Percentiles rank a stretch among this genome's conserved stretches.
phyloP scores from a whole-genome alignment of 805 yeast species.

The Starmerella roubikii region DNA sequence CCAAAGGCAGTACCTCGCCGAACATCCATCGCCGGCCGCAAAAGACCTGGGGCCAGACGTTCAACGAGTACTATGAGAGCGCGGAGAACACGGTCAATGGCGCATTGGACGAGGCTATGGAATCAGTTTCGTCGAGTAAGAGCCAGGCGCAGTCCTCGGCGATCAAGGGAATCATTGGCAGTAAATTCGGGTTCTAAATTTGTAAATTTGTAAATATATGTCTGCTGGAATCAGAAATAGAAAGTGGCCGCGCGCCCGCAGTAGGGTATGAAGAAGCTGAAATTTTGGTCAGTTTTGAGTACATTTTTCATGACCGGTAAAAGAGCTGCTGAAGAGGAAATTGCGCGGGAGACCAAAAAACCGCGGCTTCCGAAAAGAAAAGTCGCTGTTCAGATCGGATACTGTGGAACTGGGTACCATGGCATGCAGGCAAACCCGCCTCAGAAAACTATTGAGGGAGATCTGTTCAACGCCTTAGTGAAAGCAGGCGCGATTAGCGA shows the following conservation, averaged over 20 bases:
- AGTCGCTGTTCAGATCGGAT: conserved; percentile 82
- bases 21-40: conserved; percentile 13
- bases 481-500: conserved; percentile 78
- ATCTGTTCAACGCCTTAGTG: conserved; percentile 66
- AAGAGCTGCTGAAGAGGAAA: conserved; percentile 8
- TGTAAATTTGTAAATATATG: background rate
- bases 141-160: conserved; percentile 17
- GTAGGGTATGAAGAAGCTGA: conserved; percentile 2
- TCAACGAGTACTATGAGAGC: conserved; percentile 20
- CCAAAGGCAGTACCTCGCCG: background rate
- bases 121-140: conserved; percentile 11
- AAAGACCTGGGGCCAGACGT: conserved; percentile 22
- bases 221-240: background rate
- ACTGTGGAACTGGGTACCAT: conserved; percentile 92
- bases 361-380: conserved; percentile 49
- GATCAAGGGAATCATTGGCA: conserved; percentile 16
- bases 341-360: conserved; percentile 8
- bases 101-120: conserved; percentile 34
- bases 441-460: conserved; percentile 79
- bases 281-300: background rate
- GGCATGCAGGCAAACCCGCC: conserved; percentile 94
- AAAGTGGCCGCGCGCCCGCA: too few species aligned
- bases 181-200: conserved; percentile 18
- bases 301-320: conserved; percentile 5
- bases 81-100: conserved; percentile 37